Evolutionary conservation across 2,329 filamentous ascomycete species (phyloP).

Genomic region (Tolypocladium amazonense): DNA sequence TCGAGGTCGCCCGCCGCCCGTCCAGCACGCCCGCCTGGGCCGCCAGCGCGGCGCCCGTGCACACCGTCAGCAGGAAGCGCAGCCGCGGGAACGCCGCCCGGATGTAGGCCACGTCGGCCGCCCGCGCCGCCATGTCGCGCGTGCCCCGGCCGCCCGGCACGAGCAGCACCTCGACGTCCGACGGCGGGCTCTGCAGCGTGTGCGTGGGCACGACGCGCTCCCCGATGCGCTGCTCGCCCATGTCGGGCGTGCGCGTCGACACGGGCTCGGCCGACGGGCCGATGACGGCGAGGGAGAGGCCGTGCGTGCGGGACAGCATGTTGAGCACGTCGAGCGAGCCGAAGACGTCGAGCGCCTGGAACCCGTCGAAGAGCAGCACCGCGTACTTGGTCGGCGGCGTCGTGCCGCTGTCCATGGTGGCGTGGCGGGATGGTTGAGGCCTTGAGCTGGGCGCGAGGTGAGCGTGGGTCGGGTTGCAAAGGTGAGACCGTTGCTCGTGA

Average conservation of each 20-base stretch:
- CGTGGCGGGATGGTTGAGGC: not conserved
- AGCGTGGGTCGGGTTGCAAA: not conserved
- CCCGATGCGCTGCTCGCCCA: slow-evolving; percentile 12
- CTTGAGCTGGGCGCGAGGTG: not conserved
- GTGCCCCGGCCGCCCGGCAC: slow-evolving; percentile 27
- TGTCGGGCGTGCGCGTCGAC: slow-evolving; percentile 8
- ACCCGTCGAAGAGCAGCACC: slow-evolving; percentile 23
- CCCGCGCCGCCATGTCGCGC: slow-evolving; percentile 10
- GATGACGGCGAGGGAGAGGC: slow-evolving; percentile 16
- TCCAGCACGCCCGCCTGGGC: slow-evolving; percentile 47
- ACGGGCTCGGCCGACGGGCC: slow-evolving; percentile 17
- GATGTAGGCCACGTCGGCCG: slow-evolving; percentile 29
- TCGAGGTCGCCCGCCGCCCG: slow-evolving; percentile 47
- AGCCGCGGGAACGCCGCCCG: slow-evolving; percentile 27
- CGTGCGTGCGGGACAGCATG: slow-evolving; percentile 9
- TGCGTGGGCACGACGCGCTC: slow-evolving; percentile 23
- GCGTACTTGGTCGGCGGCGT: slow-evolving; percentile 13
- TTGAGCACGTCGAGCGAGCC: slow-evolving; percentile 25
- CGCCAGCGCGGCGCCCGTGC: slow-evolving; percentile 45
- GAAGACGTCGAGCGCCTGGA: slow-evolving; percentile 28
- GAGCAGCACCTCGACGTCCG: slow-evolving; percentile 26
- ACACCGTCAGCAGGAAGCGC: slow-evolving; percentile 47
- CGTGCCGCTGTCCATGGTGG: not conserved
- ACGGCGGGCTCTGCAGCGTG: slow-evolving; percentile 21
- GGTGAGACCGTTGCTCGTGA: not conserved